Evolutionary conservation across 106 monocot genomes (phyloP).

Genomic region (Chionographis japonica): DNA sequence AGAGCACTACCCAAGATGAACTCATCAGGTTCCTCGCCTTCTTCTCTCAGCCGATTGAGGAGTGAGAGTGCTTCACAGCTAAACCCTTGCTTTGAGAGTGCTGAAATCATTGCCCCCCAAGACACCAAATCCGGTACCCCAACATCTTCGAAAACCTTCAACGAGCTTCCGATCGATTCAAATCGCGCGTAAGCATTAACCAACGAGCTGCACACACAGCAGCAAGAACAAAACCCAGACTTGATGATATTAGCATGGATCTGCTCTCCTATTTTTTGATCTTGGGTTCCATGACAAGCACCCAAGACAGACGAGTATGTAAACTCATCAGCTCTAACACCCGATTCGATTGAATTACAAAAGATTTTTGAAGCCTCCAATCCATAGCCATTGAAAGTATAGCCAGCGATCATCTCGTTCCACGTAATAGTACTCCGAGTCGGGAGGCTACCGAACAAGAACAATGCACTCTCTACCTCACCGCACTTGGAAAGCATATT

Average conservation of each 20-base stretch:
- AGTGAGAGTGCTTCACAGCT: conserved; percentile 12
- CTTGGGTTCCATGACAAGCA: conserved; percentile 22
- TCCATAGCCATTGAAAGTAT: conserved; percentile 3
- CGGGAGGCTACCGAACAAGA: conserved; percentile 6
- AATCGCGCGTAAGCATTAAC: conserved; percentile 15
- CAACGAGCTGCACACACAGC: conserved; percentile 11
- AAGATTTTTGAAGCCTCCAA: conserved; percentile 16
- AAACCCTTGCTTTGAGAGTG: conserved; percentile 26
- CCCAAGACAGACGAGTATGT: conserved; percentile 19
- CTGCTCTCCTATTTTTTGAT: conserved; percentile 6
- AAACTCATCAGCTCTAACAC: conserved; percentile 21
- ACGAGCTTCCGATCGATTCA: conserved; percentile 9
- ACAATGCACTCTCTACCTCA: conserved; percentile 14
- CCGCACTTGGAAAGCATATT: conserved; percentile 27
- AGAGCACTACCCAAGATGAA: conserved; percentile 21
- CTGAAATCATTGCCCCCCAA: conserved; percentile 31
- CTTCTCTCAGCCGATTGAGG: conserved; percentile 20
- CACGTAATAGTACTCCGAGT: conserved; percentile 8
- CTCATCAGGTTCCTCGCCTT: conserved; percentile 19
- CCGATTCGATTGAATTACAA: background rate
- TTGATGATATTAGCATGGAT: conserved; percentile 28
- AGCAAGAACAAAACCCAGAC: conserved; percentile 16
- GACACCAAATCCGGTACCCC: conserved; percentile 19
- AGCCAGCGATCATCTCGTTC: conserved; percentile 26
- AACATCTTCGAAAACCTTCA: conserved; percentile 17